Conservation (phyloP, 495 filamentous ascomycete species). For the Tirmania nivea region DNA sequence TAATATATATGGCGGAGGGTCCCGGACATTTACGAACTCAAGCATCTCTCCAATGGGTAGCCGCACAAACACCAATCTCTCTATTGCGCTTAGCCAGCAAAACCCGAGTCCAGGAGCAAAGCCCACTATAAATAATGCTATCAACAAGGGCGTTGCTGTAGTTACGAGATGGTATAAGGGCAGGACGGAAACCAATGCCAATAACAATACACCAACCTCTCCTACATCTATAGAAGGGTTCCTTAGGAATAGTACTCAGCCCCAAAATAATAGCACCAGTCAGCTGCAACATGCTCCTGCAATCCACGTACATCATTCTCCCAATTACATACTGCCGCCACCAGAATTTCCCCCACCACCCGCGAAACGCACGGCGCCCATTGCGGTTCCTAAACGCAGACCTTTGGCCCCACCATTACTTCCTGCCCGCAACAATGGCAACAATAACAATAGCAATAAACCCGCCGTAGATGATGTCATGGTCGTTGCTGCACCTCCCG, state of each 20-base stretch:
- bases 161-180: slow-evolving; percentile 55
- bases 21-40: neutral
- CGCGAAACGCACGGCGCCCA: slow-evolving; percentile 34
- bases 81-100: neutral
- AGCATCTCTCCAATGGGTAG: neutral
- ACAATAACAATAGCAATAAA: slow-evolving; percentile 18
- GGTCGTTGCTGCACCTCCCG: slow-evolving; percentile 37
- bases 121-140: slow-evolving; percentile 19
- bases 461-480: slow-evolving; percentile 27
- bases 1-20: neutral
- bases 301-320: too few relatives aligned
- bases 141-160: slow-evolving; percentile 51
- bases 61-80: neutral
- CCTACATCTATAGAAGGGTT: slow-evolving; percentile 27
- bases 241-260: slow-evolving; percentile 32
- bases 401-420: slow-evolving; percentile 27
- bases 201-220: slow-evolving; percentile 27
- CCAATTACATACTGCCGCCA: slow-evolving; percentile 31
- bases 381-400: slow-evolving; percentile 39
- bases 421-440: slow-evolving; percentile 16
- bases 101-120: neutral
- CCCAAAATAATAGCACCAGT: too few relatives aligned
- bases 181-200: slow-evolving; percentile 17
- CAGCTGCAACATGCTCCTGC: too few relatives aligned
- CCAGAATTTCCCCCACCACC: slow-evolving; percentile 43